A percentile compares a stretch with the other conserved stretches of the same genome.
Conservation (phyloP, 768 basidiomycete species). For the Phlebiopsis flavidoalba region DNA sequence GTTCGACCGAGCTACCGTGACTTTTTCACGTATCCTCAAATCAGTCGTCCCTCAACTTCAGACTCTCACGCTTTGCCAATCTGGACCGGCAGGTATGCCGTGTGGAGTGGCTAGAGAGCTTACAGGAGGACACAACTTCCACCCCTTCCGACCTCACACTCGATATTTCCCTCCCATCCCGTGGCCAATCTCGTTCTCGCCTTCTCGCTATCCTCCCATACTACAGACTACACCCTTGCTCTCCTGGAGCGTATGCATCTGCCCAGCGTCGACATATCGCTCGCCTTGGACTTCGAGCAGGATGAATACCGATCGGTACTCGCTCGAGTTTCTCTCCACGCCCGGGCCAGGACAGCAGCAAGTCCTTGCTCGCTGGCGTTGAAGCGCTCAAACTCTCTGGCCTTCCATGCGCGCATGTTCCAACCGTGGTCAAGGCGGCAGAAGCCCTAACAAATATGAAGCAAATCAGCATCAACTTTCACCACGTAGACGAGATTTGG, state of each 20-base stretch:
- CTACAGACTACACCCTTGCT: slow-evolving; percentile 26
- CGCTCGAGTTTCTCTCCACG: slow-evolving; percentile 35
- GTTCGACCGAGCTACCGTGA: slow-evolving; percentile 55
- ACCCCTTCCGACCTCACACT: slow-evolving; percentile 10
- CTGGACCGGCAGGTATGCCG: slow-evolving; percentile 49
- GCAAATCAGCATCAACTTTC: slow-evolving; percentile 36
- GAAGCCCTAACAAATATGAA: slow-evolving; percentile 43
- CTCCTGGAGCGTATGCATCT: slow-evolving; percentile 29
- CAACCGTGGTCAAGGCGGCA: slow-evolving; percentile 34
- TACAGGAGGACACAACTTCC: slow-evolving; percentile 6
- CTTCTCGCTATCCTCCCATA: slow-evolving; percentile 17
- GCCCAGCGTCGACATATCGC: slow-evolving; percentile 28
- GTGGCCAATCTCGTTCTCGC: slow-evolving; percentile 28
- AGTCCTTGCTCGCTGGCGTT: slow-evolving; percentile 44
- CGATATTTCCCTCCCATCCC: slow-evolving; percentile 15
- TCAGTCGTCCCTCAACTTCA: slow-evolving; percentile 50
- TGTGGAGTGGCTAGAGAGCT: slow-evolving; percentile 29
- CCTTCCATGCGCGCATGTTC: slow-evolving; percentile 35
- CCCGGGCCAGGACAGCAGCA: slow-evolving; percentile 31
- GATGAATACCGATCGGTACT: slow-evolving; percentile 51
- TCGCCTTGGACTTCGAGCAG: slow-evolving; percentile 50
- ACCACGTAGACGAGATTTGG: slow-evolving; percentile 27
- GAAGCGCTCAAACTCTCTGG: slow-evolving; percentile 48
- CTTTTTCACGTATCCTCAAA: slow-evolving; percentile 47
- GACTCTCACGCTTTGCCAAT: slow-evolving; percentile 46